Percentiles rank a stretch among this genome's conserved stretches.
These are phyloP conservation scores for Kazachstania africana DNA, from an alignment of 805 yeast genomes.

Conservation along the genomic window DNA sequence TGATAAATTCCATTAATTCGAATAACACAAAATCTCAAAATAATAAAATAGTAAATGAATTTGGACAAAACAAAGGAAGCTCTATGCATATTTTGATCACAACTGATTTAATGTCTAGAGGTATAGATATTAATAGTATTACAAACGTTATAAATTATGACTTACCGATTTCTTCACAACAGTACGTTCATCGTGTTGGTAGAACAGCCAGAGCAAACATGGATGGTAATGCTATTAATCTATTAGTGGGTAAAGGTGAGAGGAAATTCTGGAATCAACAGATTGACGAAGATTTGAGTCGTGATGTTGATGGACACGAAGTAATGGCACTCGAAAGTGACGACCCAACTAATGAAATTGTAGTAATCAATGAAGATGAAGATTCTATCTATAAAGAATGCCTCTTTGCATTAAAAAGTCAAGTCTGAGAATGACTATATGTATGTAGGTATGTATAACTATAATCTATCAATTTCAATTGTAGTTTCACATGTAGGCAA, in stretches of 20 bases:
- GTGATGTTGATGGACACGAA: constrained; percentile 27
- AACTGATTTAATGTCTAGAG: constrained; percentile 93
- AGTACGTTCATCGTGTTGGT: constrained; percentile 92
- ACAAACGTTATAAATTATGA: constrained; percentile 81
- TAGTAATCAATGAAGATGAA: constrained; percentile 27
- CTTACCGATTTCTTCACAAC: constrained; percentile 76
- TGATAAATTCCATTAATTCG: constrained; percentile 44
- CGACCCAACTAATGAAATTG: neutral
- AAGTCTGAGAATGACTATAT: constrained; percentile 22
- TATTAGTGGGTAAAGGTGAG: constrained; percentile 74
- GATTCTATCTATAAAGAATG: constrained; percentile 33
- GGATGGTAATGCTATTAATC: constrained; percentile 59
- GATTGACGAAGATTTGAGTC: constrained; percentile 40
- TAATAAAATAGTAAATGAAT: constrained; percentile 44
- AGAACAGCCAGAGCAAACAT: constrained; percentile 93
- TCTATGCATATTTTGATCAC: constrained; percentile 39
- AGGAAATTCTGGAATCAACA: constrained; percentile 46
- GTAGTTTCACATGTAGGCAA: constrained; percentile 22
- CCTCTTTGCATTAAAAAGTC: constrained; percentile 33
- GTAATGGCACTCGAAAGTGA: constrained; percentile 1
- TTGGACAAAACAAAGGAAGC: constrained; percentile 40
- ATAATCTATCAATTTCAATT: constrained; percentile 20
- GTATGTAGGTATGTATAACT: neutral
- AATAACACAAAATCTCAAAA: constrained; percentile 43
- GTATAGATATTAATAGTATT: constrained; percentile 68